Evolutionary conservation across 805 yeast genomes (phyloP).

Genomic region (Deakozyma indianensis): DNA sequence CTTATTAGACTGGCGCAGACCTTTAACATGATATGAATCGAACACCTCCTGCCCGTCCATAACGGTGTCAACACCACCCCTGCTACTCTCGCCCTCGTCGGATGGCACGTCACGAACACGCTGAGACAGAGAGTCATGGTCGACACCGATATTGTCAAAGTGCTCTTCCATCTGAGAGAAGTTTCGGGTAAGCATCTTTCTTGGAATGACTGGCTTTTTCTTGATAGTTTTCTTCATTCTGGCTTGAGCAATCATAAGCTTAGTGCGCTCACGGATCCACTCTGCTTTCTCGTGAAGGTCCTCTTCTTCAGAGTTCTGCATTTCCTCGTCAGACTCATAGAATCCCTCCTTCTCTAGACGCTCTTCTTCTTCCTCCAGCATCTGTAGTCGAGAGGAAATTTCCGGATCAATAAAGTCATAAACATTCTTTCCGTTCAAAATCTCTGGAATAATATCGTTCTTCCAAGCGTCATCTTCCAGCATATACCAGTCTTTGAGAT

Average conservation of each 20-base stretch:
- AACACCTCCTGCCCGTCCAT: conserved; percentile 29
- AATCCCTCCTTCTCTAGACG: conserved; percentile 86
- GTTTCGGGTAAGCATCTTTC: conserved; percentile 48
- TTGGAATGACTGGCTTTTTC: conserved; percentile 87
- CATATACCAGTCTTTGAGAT: conserved; percentile 81
- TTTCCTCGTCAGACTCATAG: conserved; percentile 73
- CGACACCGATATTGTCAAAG: conserved; percentile 83
- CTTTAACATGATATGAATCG: conserved; percentile 15
- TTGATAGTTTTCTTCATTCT: conserved; percentile 76
- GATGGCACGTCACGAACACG: conserved; percentile 24
- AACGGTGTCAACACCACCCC: conserved; percentile 67
- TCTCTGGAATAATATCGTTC: conserved; percentile 93
- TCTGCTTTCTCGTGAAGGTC: conserved; percentile 73
- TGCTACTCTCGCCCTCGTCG: conserved; percentile 24
- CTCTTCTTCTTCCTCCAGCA: conserved; percentile 95
- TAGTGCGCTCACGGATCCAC: conserved; percentile 94
- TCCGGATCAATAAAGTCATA: conserved; percentile 96
- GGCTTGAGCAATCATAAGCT: conserved; percentile 80
- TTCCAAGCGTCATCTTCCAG: conserved; percentile 97
- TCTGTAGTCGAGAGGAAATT: conserved; percentile 82
- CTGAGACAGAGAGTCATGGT: conserved; percentile 50
- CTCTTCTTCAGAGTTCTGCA: conserved; percentile 47
- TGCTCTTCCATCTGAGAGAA: conserved; percentile 74
- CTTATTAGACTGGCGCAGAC: conserved; percentile 16
- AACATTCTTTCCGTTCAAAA: conserved; percentile 89